These are phyloP conservation scores for Aspergillus thermomutatus DNA, from an alignment of 2,329 filamentous ascomycete genomes.

Conservation along the genomic window DNA sequence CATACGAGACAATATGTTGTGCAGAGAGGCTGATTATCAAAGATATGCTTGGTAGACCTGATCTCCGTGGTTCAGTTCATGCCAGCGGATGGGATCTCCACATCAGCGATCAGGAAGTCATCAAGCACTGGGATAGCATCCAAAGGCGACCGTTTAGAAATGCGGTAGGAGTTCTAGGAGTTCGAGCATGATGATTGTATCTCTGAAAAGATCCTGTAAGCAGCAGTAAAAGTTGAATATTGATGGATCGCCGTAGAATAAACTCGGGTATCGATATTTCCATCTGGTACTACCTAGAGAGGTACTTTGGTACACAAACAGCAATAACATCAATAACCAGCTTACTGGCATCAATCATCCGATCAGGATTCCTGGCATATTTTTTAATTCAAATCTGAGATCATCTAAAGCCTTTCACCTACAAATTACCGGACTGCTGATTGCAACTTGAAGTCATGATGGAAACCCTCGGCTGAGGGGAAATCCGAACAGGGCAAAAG, in stretches of 20 bases:
- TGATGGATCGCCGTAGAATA: background rate
- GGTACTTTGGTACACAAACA: background rate
- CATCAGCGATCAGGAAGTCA: background rate
- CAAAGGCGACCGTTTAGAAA: background rate
- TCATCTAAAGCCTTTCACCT: background rate
- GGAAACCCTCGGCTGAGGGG: background rate
- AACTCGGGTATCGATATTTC: background rate
- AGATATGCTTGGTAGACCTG: background rate
- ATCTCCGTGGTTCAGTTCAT: background rate
- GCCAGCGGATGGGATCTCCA: background rate
- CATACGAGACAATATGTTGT: background rate
- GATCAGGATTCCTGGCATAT: background rate
- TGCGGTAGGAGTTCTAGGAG: no score
- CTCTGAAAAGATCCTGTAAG: background rate
- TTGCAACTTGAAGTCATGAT: background rate
- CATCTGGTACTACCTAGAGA: no score
- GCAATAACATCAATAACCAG: background rate
- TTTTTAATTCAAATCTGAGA: background rate
- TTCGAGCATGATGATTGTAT: background rate
- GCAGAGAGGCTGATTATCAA: background rate
- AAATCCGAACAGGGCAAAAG: background rate
- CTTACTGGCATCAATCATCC: background rate
- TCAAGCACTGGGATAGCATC: background rate
- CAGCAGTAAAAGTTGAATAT: background rate
- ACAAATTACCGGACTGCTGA: background rate